Base-by-base conservation (phyloP, 1,284 basidiomycete genomes). In the Pseudozyma sp. region DNA sequence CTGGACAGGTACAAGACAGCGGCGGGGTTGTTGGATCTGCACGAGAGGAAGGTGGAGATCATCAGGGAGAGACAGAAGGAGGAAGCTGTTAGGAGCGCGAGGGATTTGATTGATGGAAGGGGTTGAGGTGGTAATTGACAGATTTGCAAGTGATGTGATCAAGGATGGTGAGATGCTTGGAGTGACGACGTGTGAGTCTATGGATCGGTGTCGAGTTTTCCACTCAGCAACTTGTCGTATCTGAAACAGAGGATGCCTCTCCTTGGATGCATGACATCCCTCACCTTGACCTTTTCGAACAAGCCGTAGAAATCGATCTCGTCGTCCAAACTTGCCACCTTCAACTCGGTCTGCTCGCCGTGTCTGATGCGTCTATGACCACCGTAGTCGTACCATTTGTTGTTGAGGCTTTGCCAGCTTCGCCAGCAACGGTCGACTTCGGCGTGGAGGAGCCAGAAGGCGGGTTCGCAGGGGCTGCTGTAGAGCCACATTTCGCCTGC, bases 241-340 rank as follows among this genome's bases (percentile, higher is more conserved):
- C 51, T 31, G n/a, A 54, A 68, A 39, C 70, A 73, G 47, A 68
- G 42, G 57, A 73, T 73, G 7, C 70, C 70, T 13, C 49, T 43
- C 13, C 65, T 55, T 9, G 70, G 70, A 60, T 68, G 65, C 70
- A 73, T 73, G 14, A 73, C 65, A 17, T 73, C 70, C 10, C 48
- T 4, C 7, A 68, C 57, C 13, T 57, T 65, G n/a, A 73, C 54
- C 48, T 58, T 60, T 43, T 60, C 65, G 11, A 68, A 61, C 31
- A 73, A 9, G 7, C 65, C 65, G 33, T 51, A 65, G 31, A 73
- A 65, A 33, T 73, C 61, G 30, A 73, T 62, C 0, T 37, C 48
- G 39, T 73, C 65, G n/a, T 68, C 51, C 14, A 68, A 30, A 11
- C n/a, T 45, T 0, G 65, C 65, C 2, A 10, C 3, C 31, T 44